phyloP scores from a whole-genome alignment of 495 filamentous ascomycete species.

The Neurospora tetraspora region DNA sequence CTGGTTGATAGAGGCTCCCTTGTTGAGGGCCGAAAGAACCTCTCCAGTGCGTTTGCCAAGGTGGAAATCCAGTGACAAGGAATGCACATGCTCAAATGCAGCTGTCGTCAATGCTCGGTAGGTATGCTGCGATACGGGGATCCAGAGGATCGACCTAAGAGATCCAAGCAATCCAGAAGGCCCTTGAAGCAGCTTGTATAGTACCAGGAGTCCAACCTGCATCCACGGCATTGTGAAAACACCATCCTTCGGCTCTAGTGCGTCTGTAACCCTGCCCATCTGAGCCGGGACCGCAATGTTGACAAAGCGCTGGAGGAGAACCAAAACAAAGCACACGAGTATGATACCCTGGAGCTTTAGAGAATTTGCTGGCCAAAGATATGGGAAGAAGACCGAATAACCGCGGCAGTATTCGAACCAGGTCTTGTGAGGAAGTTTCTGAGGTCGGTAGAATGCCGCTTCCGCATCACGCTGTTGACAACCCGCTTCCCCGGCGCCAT shows the following conservation, averaged over 20 bases:
- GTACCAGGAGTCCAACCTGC: constrained; percentile 65
- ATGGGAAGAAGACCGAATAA: constrained; percentile 85
- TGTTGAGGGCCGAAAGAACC: constrained; percentile 87
- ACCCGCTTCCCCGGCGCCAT: constrained; percentile 16
- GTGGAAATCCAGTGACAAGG: constrained; percentile 91
- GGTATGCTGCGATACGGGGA: constrained; percentile 91
- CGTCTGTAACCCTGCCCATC: constrained; percentile 60
- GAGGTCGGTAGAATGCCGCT: constrained; percentile 44
- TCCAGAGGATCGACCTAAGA: constrained; percentile 74
- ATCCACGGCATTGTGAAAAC: constrained; percentile 18
- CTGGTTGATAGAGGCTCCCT: constrained; percentile 90
- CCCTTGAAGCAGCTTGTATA: constrained; percentile 79
- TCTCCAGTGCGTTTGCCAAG: constrained; percentile 94
- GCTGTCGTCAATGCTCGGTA: constrained; percentile 91
- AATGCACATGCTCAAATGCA: constrained; percentile 94
- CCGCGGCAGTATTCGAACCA: constrained; percentile 71
- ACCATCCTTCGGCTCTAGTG: constrained; percentile 33
- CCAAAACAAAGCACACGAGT: constrained; percentile 66
- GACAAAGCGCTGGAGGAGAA: constrained; percentile 65
- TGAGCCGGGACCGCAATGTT: constrained; percentile 76
- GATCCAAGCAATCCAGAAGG: constrained; percentile 78
- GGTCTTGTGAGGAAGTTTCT: constrained; percentile 32
- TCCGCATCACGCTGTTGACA: constrained; percentile 30
- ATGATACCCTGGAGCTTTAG: constrained; percentile 61
- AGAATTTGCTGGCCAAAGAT: constrained; percentile 82